These are phyloP conservation scores for Triangularia verruculosa DNA, from an alignment of 2,329 filamentous ascomycete species.

Conservation along the genomic window DNA sequence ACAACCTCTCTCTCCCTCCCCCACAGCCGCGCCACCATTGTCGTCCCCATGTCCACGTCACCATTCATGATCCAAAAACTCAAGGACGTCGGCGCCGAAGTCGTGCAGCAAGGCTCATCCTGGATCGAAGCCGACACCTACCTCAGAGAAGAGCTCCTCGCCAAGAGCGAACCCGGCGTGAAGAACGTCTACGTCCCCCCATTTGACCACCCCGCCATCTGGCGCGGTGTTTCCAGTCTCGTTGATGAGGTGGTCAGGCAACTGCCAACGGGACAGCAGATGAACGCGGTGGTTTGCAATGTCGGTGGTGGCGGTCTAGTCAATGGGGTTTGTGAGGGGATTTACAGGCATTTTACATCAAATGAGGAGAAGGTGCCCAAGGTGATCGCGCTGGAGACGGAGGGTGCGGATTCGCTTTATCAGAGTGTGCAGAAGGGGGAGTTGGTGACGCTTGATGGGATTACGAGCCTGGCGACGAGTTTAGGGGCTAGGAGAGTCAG, in stretches of 20 bases:
- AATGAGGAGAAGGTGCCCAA: constrained; percentile 33
- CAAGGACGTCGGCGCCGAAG: constrained; percentile 58
- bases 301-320: constrained; percentile 71
- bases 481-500: constrained; percentile 68
- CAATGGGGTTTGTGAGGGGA: constrained; percentile 62
- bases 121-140: constrained; percentile 68
- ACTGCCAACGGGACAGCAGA: constrained; percentile 33
- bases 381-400: constrained; percentile 70
- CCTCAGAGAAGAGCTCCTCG: constrained; percentile 55
- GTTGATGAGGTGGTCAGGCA: constrained; percentile 45
- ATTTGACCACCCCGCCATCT: constrained; percentile 64
- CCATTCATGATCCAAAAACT: constrained; percentile 67
- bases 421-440: constrained; percentile 51
- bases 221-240: constrained; percentile 60
- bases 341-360: constrained; percentile 32
- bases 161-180: constrained; percentile 26
- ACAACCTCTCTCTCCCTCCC: constrained; percentile 52
- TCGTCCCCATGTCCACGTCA: constrained; percentile 65
- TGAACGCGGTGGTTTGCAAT: constrained; percentile 64
- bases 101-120: constrained; percentile 63
- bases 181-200: constrained; percentile 58
- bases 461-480: constrained; percentile 69
- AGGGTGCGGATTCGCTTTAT: constrained; percentile 65
- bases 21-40: constrained; percentile 62
- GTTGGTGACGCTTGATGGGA: constrained; percentile 61